These are phyloP conservation scores for Colletotrichum sansevieriae DNA, from an alignment of 2,329 filamentous ascomycete species.

Conservation along the genomic window DNA sequence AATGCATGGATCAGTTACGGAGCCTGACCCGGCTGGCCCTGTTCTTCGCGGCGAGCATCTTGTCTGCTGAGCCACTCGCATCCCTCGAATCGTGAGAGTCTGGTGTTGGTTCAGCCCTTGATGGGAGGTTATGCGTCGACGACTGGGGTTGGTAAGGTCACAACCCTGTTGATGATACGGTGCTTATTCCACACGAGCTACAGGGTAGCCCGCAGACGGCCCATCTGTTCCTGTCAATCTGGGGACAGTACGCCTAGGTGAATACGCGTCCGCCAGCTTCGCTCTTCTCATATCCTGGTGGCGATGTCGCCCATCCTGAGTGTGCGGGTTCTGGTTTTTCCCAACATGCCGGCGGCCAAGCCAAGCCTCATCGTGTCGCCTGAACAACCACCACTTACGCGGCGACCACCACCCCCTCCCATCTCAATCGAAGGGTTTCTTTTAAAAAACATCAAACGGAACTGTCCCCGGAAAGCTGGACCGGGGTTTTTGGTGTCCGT, in stretches of 20 bases:
- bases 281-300: background rate
- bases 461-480: conserved; percentile 14
- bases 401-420: background rate
- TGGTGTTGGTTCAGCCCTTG: conserved; percentile 14
- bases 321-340: conserved; percentile 12
- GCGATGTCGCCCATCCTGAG: background rate
- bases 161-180: conserved; percentile 8
- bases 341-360: conserved; percentile 11
- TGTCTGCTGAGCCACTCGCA: conserved; percentile 34
- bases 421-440: conserved; percentile 10
- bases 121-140: background rate
- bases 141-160: background rate
- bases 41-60: background rate
- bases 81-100: conserved; percentile 25
- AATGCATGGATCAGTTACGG: conserved; percentile 38
- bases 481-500: conserved; percentile 3
- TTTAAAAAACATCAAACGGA: conserved; percentile 32
- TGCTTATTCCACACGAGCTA: conserved; percentile 29
- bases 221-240: background rate
- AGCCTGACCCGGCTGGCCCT: conserved; percentile 8
- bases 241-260: background rate
- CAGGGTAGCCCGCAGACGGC: conserved; percentile 3
- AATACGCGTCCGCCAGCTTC: background rate
- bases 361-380: conserved; percentile 21
- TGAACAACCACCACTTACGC: conserved; percentile 8